phyloP scores from a whole-genome alignment of 805 yeast genomes.

The Candida parachauliodes region DNA sequence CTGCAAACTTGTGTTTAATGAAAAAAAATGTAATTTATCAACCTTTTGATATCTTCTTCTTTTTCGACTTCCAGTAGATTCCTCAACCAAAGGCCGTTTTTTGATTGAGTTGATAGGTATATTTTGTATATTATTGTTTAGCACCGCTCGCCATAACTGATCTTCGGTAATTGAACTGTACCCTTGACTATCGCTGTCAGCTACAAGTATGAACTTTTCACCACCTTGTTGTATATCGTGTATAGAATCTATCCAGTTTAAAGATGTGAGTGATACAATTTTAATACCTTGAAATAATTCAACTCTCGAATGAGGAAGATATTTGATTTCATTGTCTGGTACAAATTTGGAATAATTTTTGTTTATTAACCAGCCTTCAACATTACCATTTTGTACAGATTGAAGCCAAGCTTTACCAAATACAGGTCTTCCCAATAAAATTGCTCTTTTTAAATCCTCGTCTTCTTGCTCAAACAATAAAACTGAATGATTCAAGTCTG shows the following conservation, averaged over 20 bases:
- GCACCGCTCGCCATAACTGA: neutral
- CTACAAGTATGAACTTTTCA: conserved; percentile 2
- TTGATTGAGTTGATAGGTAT: conserved; percentile 5
- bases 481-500: conserved; percentile 17
- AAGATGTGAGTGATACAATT: conserved; percentile 9
- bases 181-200: neutral
- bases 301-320: conserved; percentile 13
- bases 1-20: conserved; percentile 13
- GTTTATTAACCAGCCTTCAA: conserved; percentile 20
- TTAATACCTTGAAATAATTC: conserved; percentile 13
- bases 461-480: conserved; percentile 17
- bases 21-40: conserved; percentile 32
- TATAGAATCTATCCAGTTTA: conserved; percentile 3
- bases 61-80: conserved; percentile 17
- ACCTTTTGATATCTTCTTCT: conserved; percentile 31
- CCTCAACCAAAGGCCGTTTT: conserved; percentile 6
- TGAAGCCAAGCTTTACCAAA: conserved; percentile 23
- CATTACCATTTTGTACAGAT: conserved; percentile 11
- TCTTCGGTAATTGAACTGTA: neutral
- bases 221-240: neutral
- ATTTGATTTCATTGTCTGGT: conserved; percentile 10
- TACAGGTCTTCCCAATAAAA: conserved; percentile 28
- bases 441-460: conserved; percentile 18
- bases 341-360: conserved; percentile 13
- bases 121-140: neutral